Base-by-base conservation (phyloP, 73 alveolate species). In the Paraurostyla sp. region DNA sequence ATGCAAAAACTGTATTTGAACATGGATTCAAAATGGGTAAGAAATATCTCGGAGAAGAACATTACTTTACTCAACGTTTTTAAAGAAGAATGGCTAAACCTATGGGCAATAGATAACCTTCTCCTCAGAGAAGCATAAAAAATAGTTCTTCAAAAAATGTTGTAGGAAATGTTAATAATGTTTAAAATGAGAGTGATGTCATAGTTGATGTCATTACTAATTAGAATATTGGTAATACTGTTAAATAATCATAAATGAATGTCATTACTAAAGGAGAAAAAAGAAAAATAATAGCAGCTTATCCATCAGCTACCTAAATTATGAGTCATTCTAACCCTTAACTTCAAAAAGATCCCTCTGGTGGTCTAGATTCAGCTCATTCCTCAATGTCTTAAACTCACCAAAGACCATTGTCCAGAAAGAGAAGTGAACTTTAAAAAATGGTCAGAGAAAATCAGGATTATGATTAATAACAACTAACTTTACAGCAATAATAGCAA, bases 31-130 rank as follows among this genome's bases (percentile, higher is more conserved):
- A 65, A 36, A 81, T 89, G 91, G 86, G 88, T 18, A 63, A 50
- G 56, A 80, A 62, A 65, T 80, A 78, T 20, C 45, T 71, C 4
- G 88, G 90, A 30, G 83, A 80, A 36, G 93, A 87, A 25, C 93
- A 87, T 41, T 87, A 38, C 35, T 87, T 87, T 58, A 73, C 89
- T 13, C 20, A 41, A 38, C 48, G 71, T 41, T 87, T 87, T 38
- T 0, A 13, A 9, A 50, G 81, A 65, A 48, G 81, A n/a, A 71
- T 48, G 52, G 32, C 45, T 13, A 73, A 48, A 25, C 86, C 86
- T 22, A 83, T 11, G 50, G 62, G 83, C 22, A 83, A 57, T 2
- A 45, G 58, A 69, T 76, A 43, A 57, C 86, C 29, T 22, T 46
- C 82, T 15, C 92, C 62, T 33, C 57, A 52, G 48, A 58, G 73